These are phyloP conservation scores for Brassica cretica DNA, from an alignment of 345 rosid genomes.

Conservation along the genomic window DNA sequence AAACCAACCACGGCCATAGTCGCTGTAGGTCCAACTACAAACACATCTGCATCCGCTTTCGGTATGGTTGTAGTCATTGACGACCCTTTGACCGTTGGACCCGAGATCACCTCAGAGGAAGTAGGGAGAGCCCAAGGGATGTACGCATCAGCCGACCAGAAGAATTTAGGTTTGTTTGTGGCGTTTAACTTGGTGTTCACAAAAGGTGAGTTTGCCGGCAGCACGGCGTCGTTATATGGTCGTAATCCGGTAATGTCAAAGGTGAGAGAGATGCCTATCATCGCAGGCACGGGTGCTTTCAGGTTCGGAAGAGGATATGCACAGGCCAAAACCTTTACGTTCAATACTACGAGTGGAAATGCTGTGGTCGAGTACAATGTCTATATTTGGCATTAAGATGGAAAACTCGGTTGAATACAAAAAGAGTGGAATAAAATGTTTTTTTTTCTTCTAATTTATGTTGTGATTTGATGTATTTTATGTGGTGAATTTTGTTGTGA, in stretches of 20 bases:
- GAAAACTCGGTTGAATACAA: background rate
- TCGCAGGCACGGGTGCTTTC: conserved; percentile 43
- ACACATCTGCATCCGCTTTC: conserved; percentile 40
- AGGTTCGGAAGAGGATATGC: conserved; percentile 44
- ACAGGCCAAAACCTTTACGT: conserved; percentile 26
- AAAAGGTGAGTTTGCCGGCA: conserved; percentile 56
- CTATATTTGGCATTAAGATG: conserved; percentile 14
- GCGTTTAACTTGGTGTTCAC: conserved; percentile 51
- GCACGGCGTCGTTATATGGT: conserved; percentile 51
- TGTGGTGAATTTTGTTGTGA: background rate
- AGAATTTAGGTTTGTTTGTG: conserved; percentile 40
- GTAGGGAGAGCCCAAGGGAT: conserved; percentile 64
- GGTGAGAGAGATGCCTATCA: conserved; percentile 35
- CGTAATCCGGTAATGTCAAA: conserved; percentile 33
- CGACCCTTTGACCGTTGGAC: conserved; percentile 49
- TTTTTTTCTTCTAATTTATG: background rate
- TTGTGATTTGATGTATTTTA: background rate
- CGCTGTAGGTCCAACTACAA: conserved; percentile 42
- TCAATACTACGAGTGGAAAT: background rate
- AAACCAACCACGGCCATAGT: conserved; percentile 43
- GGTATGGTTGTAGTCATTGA: conserved; percentile 52
- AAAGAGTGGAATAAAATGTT: background rate
- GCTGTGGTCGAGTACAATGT: conserved; percentile 31
- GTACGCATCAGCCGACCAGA: conserved; percentile 46
- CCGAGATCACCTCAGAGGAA: conserved; percentile 43